These are phyloP conservation scores for Sugiyamaella paludigena DNA, from an alignment of 1,139 yeast genomes.

Conservation along the genomic window DNA sequence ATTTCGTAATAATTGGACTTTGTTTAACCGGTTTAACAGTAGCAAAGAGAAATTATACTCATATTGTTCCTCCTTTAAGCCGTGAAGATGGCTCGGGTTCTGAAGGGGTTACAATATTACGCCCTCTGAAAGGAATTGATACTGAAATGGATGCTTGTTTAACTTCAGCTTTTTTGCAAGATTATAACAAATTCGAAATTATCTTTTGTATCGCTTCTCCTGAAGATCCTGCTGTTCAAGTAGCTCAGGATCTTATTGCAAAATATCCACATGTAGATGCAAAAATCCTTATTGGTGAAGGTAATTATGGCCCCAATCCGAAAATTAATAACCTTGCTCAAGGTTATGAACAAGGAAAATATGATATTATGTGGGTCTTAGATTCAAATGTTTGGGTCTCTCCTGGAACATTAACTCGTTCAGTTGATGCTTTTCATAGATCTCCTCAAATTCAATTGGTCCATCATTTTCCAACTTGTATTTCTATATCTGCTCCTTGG, in stretches of 20 bases:
- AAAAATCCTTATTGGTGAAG: constrained; percentile 51
- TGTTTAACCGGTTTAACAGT: constrained; percentile 18
- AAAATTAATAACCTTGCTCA: constrained; percentile 81
- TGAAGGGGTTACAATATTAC: constrained; percentile 68
- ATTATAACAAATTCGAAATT: constrained; percentile 69
- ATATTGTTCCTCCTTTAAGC: not conserved
- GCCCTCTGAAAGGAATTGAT: constrained; percentile 86
- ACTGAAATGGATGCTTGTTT: constrained; percentile 69
- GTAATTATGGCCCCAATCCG: constrained; percentile 77
- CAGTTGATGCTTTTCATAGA: constrained; percentile 54
- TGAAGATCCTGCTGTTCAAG: constrained; percentile 62
- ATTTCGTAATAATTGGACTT: constrained; percentile 16
- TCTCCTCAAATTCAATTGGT: constrained; percentile 56
- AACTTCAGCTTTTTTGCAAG: constrained; percentile 64
- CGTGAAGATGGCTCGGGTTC: constrained; percentile 6
- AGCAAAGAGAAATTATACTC: constrained; percentile 13
- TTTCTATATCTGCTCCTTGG: constrained; percentile 39
- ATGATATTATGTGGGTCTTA: constrained; percentile 81
- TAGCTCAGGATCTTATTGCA: constrained; percentile 50
- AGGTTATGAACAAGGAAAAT: constrained; percentile 65
- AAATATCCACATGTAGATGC: constrained; percentile 62
- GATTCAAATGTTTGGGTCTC: constrained; percentile 85
- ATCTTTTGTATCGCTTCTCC: constrained; percentile 70
- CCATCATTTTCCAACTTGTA: constrained; percentile 75
- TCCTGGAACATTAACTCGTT: constrained; percentile 62